Base-by-base conservation (phyloP, 2,329 filamentous ascomycete genomes). In the Penicillium sp. region DNA sequence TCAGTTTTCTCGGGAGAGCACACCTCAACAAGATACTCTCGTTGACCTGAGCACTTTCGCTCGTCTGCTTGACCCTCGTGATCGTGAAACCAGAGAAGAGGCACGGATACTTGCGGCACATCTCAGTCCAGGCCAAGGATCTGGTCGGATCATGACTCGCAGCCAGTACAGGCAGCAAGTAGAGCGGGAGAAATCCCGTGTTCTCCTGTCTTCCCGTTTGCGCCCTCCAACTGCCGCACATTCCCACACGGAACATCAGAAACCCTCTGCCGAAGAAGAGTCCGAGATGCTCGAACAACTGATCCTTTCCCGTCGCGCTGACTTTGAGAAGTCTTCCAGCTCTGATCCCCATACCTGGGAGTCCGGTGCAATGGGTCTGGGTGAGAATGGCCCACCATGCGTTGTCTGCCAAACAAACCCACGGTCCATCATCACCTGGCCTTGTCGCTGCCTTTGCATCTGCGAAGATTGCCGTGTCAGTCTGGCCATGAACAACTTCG, bases 391-490 rank as follows among this genome's bases (percentile, higher is more conserved):
- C 0, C 90, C 91, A 2, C 88, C 89, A 60, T 99, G 94, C 65
- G 94, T 97, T 0, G 90, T 99, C 4, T 99, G 94, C 68, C 92
- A 97, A 69, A 85, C 85, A 48, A 81, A 83, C n/a, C 85, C 91
- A 3, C 81, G 94, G 16, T 95, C 89, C 7, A 88, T 97, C 54
- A 88, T 99, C 48, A 87, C 96, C 2, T 97, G 94, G 94, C 94
- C 94, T 0, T 99, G 94, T 69, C 88, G 94, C 2, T 99, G 94
- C 68, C 79, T 99, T 51, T 92, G 90, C 61, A 80, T 97, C 11
- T 97, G 94, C 68, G 94, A 99, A 69, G 94, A 97, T 61, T 97
- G 94, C 68, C 81, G 94, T 28, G 89, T 97, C 31, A 92, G 90
- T 39, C 79, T 97, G 56, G 94, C 94, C 3, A 92, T 95, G 85